A percentile compares a stretch with the other conserved stretches of the same genome.
Conservation (phyloP, 805 yeast genomes). For the Kodamaea nitidulidarum region DNA sequence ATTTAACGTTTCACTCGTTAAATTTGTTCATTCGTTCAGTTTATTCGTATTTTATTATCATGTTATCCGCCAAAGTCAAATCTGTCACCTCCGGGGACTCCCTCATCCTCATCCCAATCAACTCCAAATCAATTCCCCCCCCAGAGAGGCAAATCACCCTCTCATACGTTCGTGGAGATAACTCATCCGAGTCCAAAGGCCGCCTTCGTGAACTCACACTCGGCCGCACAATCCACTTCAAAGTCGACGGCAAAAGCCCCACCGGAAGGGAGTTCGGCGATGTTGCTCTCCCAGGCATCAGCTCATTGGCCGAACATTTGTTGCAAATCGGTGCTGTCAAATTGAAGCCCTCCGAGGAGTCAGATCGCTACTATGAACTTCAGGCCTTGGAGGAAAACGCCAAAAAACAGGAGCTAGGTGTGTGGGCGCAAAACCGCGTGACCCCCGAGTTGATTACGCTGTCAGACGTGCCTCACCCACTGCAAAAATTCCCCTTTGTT, state of each 20-base stretch:
- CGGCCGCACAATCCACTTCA: conserved; percentile 61
- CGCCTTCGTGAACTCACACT: conserved; percentile 55
- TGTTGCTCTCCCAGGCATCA: conserved; percentile 57
- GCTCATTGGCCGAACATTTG: conserved; percentile 53
- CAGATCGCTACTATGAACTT: conserved; percentile 41
- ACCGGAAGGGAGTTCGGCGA: conserved; percentile 69
- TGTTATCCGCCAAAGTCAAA: conserved; percentile 57
- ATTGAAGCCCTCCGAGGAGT: conserved; percentile 44
- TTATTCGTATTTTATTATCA: neutral
- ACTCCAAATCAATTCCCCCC: conserved; percentile 35
- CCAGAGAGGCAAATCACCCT: conserved; percentile 63
- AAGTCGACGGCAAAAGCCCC: conserved; percentile 51
- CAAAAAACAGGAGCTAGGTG: conserved; percentile 44
- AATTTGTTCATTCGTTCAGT: neutral
- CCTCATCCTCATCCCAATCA: conserved; percentile 52
- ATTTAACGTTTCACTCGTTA: too few relatives aligned
- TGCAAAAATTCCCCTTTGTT: conserved; percentile 45
- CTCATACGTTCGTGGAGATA: conserved; percentile 58
- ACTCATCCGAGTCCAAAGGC: conserved; percentile 62
- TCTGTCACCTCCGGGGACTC: conserved; percentile 71
- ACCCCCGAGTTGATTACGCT: conserved; percentile 22
- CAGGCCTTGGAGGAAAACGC: conserved; percentile 49
- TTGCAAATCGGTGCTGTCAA: conserved; percentile 59
- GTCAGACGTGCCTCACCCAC: conserved; percentile 27
- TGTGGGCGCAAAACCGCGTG: conserved; percentile 41